Conservation (phyloP, 2,329 filamentous ascomycete species). For the Colletotrichum tabaci region DNA sequence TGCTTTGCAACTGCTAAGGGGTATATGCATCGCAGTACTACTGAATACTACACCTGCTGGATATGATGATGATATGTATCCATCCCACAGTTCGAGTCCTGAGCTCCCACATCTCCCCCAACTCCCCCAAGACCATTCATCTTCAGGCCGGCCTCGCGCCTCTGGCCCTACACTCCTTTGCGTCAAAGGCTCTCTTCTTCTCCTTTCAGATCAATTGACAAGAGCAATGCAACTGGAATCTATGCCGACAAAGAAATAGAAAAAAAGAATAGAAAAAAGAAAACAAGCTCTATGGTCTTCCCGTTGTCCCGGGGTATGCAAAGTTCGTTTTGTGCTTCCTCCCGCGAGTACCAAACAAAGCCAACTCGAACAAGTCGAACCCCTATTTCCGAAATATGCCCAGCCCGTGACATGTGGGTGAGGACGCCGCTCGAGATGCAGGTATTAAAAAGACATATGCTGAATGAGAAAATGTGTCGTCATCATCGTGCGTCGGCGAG, state of each 20-base stretch:
- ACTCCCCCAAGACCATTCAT: not conserved
- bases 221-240: conserved; percentile 14
- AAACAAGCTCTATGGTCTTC: conserved; percentile 31
- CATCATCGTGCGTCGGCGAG: conserved; percentile 1
- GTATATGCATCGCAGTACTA: conserved; percentile 40
- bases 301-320: conserved; percentile 32
- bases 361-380: conserved; percentile 7
- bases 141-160: not conserved
- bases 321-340: conserved; percentile 21
- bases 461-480: conserved; percentile 21
- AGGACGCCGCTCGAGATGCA: conserved; percentile 37
- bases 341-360: conserved; percentile 8
- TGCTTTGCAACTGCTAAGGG: conserved; percentile 24
- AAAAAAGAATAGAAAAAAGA: not conserved
- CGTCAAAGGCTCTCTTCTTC: not conserved
- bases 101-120: not conserved
- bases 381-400: conserved; percentile 16
- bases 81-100: not conserved
- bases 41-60: conserved; percentile 3
- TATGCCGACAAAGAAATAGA: conserved; percentile 24
- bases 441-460: conserved; percentile 27
- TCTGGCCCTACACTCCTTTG: not conserved
- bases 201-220: not conserved
- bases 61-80: too few relatives aligned
- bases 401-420: conserved; percentile 8